These are phyloP conservation scores for Ramalina intermedia DNA, from an alignment of 495 filamentous ascomycete species.

Conservation along the genomic window DNA sequence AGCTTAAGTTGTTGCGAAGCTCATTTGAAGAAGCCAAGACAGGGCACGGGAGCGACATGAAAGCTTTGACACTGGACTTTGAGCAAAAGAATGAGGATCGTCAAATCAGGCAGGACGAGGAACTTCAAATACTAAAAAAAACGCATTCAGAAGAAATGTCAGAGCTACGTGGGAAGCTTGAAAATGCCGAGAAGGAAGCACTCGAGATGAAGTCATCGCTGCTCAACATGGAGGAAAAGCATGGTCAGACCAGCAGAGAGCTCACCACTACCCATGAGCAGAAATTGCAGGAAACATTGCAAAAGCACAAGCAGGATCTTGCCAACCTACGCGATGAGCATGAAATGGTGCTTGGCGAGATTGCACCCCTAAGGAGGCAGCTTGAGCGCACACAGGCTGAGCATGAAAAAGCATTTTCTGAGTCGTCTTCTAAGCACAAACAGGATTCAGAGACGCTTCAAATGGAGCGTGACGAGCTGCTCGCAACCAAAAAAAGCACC, in stretches of 20 bases:
- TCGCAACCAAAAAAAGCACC: no score
- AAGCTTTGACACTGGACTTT: background rate
- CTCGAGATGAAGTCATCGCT: background rate
- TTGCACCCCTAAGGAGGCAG: constrained; percentile 1
- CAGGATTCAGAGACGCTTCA: background rate
- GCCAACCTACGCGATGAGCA: constrained; percentile 1
- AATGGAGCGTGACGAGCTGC: background rate
- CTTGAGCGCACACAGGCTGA: background rate
- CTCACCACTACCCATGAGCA: background rate
- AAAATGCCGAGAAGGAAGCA: background rate
- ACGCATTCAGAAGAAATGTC: background rate
- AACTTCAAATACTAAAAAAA: no score
- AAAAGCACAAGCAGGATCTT: constrained; percentile 7
- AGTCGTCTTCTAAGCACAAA: background rate
- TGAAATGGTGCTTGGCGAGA: constrained; percentile 1
- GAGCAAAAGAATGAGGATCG: background rate
- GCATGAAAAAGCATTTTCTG: background rate
- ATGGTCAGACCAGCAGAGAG: background rate
- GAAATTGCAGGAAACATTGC: background rate
- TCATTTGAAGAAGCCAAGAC: background rate
- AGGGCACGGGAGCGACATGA: background rate
- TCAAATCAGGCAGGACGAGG: no score
- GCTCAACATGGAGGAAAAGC: background rate
- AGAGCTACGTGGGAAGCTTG: background rate
- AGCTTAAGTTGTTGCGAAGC: background rate